Conservation (phyloP, 768 basidiomycete species). For the Tubosaeta brunneosetosa region DNA sequence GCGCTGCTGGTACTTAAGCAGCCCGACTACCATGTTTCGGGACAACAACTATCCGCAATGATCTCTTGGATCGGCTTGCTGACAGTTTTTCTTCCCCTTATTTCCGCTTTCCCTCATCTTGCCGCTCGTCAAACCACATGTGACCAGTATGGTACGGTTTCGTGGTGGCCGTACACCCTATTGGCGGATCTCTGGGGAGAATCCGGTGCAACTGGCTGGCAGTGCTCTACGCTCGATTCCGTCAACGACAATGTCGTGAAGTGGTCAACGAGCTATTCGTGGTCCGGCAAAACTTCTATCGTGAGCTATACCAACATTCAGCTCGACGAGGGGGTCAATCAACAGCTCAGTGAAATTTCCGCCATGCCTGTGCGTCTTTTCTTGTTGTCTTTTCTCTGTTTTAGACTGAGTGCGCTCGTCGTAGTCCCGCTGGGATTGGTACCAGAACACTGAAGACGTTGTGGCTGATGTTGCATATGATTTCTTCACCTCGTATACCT, state of each 20-base stretch:
- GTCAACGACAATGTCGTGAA: conserved; percentile 38
- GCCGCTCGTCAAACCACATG: conserved; percentile 14
- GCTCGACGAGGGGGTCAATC: conserved; percentile 46
- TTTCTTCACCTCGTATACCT: conserved; percentile 51
- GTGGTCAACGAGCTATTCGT: conserved; percentile 53
- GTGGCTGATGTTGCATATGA: conserved; percentile 60
- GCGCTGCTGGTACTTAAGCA: conserved; percentile 10
- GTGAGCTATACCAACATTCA: conserved; percentile 62
- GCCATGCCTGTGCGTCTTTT: conserved; percentile 48
- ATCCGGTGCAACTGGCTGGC: conserved; percentile 40
- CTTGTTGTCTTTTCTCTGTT: neutral
- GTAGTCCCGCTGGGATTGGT: conserved; percentile 57
- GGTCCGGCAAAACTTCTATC: conserved; percentile 48
- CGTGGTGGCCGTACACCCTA: conserved; percentile 45
- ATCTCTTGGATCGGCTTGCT: conserved; percentile 7
- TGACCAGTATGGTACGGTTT: conserved; percentile 50
- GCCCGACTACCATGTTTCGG: neutral
- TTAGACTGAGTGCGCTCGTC: neutral
- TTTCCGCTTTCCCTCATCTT: conserved; percentile 8
- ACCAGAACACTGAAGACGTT: conserved; percentile 38
- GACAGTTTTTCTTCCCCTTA: conserved; percentile 17
- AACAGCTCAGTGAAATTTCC: conserved; percentile 48
- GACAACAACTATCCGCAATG: conserved; percentile 6
- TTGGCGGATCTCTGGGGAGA: conserved; percentile 46
- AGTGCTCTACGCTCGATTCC: conserved; percentile 46